Evolutionary conservation across 2,329 filamentous ascomycete species (phyloP).

Genomic region (Colletotrichum kahawae): DNA sequence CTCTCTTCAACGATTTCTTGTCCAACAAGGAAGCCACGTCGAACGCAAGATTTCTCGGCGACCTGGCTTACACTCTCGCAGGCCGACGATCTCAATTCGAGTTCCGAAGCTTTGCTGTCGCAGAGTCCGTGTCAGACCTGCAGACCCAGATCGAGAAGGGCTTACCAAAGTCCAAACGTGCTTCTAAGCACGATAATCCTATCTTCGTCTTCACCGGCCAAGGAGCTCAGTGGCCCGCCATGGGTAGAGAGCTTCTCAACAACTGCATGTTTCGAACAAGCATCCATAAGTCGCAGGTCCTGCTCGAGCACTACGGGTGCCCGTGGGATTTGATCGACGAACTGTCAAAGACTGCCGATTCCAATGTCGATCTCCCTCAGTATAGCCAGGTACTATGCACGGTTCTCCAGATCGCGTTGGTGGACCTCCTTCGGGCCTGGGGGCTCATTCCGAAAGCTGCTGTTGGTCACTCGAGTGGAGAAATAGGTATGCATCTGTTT

Average conservation of each 20-base stretch:
- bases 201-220: constrained; percentile 40
- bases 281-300: background rate
- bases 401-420: constrained; percentile 51
- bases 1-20: background rate
- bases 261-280: constrained; percentile 7
- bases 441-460: constrained; percentile 30
- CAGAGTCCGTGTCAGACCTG: background rate
- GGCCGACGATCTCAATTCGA: background rate
- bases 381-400: constrained; percentile 46
- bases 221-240: constrained; percentile 39
- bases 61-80: background rate
- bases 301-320: background rate
- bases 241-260: constrained; percentile 35
- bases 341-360: background rate
- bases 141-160: background rate
- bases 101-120: background rate
- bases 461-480: constrained; percentile 1
- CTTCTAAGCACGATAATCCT: background rate
- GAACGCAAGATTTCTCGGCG: background rate
- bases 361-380: background rate
- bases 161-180: background rate
- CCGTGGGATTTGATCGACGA: background rate
- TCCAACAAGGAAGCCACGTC: background rate
- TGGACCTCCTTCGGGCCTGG: constrained; percentile 47
- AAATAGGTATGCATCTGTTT: background rate